Evolutionary conservation across 208 protist species (phyloP).

Genomic region (Lotmaria passim): DNA sequence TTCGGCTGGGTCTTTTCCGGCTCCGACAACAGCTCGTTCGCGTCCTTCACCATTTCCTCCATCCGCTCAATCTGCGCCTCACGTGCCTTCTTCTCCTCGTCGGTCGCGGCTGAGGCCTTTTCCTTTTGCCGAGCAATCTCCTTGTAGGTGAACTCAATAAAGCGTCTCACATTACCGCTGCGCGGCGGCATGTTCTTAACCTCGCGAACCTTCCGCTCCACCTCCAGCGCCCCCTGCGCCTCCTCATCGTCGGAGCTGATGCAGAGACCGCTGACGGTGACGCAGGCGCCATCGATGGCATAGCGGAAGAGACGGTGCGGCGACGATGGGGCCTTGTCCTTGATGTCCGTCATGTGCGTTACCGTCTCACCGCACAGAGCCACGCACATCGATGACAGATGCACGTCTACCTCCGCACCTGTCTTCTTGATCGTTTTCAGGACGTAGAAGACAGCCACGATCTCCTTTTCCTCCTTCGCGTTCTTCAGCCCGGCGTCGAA

Average conservation of each 20-base stretch:
- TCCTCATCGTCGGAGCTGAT: conserved; percentile 43
- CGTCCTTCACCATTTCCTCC: conserved; percentile 74
- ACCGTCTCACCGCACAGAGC: conserved; percentile 55
- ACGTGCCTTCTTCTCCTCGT: conserved; percentile 49
- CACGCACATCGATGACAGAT: conserved; percentile 76
- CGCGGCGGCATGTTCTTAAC: conserved; percentile 79
- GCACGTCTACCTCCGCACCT: conserved; percentile 57
- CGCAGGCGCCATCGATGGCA: conserved; percentile 68
- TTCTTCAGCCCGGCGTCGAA: conserved; percentile 56
- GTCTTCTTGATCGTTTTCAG: conserved; percentile 75
- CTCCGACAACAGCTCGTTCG: conserved; percentile 57
- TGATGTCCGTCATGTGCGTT: conserved; percentile 56
- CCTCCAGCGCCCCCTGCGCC: conserved; percentile 48
- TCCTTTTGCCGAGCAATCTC: conserved; percentile 74
- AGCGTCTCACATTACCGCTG: conserved; percentile 76
- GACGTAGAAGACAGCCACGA: conserved; percentile 68
- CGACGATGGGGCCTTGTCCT: conserved; percentile 59
- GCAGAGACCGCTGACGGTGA: conserved; percentile 57
- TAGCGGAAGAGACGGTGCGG: conserved; percentile 77
- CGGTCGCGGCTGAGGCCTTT: conserved; percentile 48
- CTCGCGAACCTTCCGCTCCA: conserved; percentile 76
- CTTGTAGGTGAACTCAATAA: conserved; percentile 76
- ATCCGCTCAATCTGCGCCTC: conserved; percentile 62
- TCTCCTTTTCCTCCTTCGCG: conserved; percentile 56
- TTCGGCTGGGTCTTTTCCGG: conserved; percentile 62